phyloP scores from a whole-genome alignment of 306 rosid genomes.

The Dicorynia guianensis region DNA sequence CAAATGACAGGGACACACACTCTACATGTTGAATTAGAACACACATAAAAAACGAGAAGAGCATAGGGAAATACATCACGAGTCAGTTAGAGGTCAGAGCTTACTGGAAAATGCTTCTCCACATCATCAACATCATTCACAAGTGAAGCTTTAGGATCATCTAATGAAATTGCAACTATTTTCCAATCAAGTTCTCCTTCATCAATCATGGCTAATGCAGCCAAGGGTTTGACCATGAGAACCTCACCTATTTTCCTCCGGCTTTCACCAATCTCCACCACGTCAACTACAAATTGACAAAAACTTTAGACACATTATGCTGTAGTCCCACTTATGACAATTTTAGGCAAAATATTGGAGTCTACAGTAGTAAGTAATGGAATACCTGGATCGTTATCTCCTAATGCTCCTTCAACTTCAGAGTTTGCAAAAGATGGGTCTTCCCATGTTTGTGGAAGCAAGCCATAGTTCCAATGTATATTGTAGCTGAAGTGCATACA shows the following conservation, averaged over 20 bases:
- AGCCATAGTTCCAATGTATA: conserved; percentile 92
- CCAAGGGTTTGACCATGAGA: conserved; percentile 90
- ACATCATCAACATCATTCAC: conserved; percentile 87
- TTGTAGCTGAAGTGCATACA: conserved; percentile 65
- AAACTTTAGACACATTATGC: conserved; percentile 7
- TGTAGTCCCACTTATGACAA: neutral
- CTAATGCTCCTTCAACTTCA: conserved; percentile 94
- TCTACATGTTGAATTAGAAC: neutral
- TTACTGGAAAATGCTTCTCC: conserved; percentile 95
- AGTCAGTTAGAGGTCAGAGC: conserved; percentile 34
- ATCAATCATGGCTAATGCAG: conserved; percentile 97
- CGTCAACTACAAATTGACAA: conserved; percentile 71
- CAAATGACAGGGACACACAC: neutral
- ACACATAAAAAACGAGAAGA: conserved; percentile 20
- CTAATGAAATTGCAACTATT: conserved; percentile 89
- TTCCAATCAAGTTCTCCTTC: conserved; percentile 99
- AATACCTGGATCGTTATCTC: conserved; percentile 93
- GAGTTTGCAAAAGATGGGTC: conserved; percentile 84
- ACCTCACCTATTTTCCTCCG: conserved; percentile 78
- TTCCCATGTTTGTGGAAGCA: conserved; percentile 99
- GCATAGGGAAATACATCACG: conserved; percentile 2
- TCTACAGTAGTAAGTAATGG: conserved; percentile 20
- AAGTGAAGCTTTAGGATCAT: conserved; percentile 89
- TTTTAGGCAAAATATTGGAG: conserved; percentile 11
- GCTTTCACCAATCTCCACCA: conserved; percentile 83